Conservation (phyloP, 352 stramenopile genomes). For the Phytopythium aichiense region DNA sequence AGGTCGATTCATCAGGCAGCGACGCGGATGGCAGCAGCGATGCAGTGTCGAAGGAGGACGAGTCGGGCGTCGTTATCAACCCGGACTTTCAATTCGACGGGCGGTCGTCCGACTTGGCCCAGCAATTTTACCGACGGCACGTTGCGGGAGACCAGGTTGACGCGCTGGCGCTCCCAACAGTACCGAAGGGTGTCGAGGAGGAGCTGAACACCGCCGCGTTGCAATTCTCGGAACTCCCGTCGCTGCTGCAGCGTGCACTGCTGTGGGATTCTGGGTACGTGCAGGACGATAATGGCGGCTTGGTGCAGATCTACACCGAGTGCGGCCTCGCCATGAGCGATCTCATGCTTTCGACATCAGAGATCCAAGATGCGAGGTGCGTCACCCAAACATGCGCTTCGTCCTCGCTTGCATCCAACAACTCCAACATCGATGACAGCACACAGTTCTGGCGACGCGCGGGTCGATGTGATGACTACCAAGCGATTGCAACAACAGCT, state of each 20-base stretch:
- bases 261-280: constrained; percentile 36
- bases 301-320: constrained; percentile 21
- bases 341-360: constrained; percentile 19
- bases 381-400: constrained; percentile 8
- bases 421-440: neutral
- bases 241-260: constrained; percentile 25
- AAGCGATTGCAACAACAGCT: neutral
- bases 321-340: constrained; percentile 31
- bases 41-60: constrained; percentile 9
- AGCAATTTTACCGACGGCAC: constrained; percentile 28
- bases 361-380: constrained; percentile 14
- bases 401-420: neutral
- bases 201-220: constrained; percentile 14
- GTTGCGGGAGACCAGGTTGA: constrained; percentile 11
- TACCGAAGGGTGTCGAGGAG: constrained; percentile 18
- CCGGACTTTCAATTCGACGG: constrained; percentile 21
- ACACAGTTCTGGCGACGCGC: constrained; percentile 6
- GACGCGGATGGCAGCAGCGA: constrained; percentile 1
- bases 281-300: constrained; percentile 3
- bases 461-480: neutral
- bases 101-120: constrained; percentile 22
- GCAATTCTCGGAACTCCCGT: constrained; percentile 17
- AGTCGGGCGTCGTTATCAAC: constrained; percentile 11
- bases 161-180: neutral
- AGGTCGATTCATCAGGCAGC: neutral